Conservation (phyloP, 305 asterid genomes). For the Fraxinus platypoda region DNA sequence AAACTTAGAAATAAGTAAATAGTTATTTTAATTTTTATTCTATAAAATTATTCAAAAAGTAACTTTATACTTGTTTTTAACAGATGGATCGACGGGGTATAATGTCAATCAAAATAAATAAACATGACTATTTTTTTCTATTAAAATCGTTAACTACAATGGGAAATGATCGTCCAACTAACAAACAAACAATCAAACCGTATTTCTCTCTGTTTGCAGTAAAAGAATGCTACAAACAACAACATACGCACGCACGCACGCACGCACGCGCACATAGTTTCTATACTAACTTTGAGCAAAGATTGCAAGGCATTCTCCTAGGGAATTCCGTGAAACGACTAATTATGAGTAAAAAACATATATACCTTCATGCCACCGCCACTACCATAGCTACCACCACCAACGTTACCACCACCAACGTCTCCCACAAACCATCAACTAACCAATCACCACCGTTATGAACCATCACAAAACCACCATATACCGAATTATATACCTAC, state of each 20-base stretch:
- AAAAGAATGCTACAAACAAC: background rate
- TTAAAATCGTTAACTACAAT: background rate
- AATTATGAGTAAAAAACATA: background rate
- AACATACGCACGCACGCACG: background rate
- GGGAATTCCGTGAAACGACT: background rate
- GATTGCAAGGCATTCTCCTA: background rate
- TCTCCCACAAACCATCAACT: too few species aligned
- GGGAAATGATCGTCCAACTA: background rate
- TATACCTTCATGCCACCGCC: too few species aligned
- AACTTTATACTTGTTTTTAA: too few species aligned
- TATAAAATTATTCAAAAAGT: too few species aligned
- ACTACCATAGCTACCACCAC: too few species aligned
- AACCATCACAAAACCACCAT: too few species aligned
- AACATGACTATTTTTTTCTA: background rate
- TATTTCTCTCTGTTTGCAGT: background rate
- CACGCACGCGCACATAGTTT: background rate
- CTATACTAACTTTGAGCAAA: background rate
- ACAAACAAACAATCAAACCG: background rate
- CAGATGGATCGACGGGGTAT: too few species aligned
- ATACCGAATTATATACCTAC: too few species aligned
- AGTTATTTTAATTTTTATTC: too few species aligned
- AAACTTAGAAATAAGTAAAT: too few species aligned
- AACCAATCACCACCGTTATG: too few species aligned
- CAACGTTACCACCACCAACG: too few species aligned
- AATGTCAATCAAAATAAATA: background rate